Evolutionary conservation across 2,329 filamentous ascomycete genomes (phyloP).

Genomic region (Colletotrichum nymphaeae): DNA sequence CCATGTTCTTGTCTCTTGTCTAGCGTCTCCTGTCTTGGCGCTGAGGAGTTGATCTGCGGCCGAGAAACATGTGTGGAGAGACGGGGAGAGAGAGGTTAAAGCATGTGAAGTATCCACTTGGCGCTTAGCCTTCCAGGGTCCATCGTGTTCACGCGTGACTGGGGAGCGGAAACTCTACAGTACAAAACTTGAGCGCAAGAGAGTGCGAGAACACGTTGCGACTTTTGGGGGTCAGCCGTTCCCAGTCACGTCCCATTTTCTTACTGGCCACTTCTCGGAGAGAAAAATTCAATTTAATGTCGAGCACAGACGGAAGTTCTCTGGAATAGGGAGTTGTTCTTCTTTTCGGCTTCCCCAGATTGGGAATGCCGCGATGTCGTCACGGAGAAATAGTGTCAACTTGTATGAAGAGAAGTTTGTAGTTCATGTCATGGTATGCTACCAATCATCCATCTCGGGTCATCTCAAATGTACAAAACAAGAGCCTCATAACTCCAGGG

Average conservation of each 20-base stretch:
- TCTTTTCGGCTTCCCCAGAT: no score
- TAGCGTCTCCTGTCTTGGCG: not conserved
- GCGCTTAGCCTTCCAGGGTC: not conserved
- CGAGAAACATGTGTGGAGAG: not conserved
- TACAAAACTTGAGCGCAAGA: conserved; percentile 4
- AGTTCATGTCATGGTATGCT: conserved; percentile 25
- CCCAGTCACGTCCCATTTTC: not conserved
- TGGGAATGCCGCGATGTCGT: no score
- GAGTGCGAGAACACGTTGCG: not conserved
- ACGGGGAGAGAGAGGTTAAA: not conserved
- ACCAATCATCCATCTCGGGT: conserved; percentile 18
- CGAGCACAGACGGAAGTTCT: not conserved
- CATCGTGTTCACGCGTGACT: not conserved
- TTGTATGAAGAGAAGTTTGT: no score
- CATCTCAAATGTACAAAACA: conserved; percentile 26
- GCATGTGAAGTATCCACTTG: conserved; percentile 10
- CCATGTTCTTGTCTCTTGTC: not conserved
- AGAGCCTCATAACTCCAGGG: conserved; percentile 31
- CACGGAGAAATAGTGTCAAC: no score
- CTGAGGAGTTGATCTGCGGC: not conserved
- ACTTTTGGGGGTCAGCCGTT: not conserved
- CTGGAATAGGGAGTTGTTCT: no score
- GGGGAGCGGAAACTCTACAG: not conserved
- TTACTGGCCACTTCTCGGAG: not conserved
- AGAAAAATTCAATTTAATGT: not conserved